Conservation (phyloP, 2,329 filamentous ascomycete genomes). For the Chlorencoelia australis region DNA sequence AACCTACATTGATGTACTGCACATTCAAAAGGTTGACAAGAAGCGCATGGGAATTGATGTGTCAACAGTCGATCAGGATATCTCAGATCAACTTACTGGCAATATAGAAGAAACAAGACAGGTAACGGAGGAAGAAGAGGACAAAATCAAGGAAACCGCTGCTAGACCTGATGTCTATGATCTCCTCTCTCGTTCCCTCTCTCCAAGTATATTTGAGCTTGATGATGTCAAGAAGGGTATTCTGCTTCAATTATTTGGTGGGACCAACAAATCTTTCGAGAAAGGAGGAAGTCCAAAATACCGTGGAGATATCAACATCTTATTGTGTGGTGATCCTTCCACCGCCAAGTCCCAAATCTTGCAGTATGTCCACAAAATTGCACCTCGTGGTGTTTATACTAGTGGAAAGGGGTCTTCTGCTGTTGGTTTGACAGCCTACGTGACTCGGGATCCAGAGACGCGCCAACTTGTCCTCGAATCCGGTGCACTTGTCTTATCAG, state of each 20-base stretch:
- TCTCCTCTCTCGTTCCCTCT: slow-evolving; percentile 77
- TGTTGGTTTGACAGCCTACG: slow-evolving; percentile 68
- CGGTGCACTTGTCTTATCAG: slow-evolving; percentile 62
- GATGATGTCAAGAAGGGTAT: slow-evolving; percentile 99
- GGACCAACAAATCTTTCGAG: slow-evolving; percentile 95
- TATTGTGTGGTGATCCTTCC: slow-evolving; percentile 93
- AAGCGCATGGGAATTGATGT: slow-evolving; percentile 86
- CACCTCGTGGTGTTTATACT: slow-evolving; percentile 74
- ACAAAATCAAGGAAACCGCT: slow-evolving; percentile 74
- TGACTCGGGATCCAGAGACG: slow-evolving; percentile 65
- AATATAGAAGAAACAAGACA: slow-evolving; percentile 77
- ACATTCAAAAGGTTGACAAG: slow-evolving; percentile 94
- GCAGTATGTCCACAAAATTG: slow-evolving; percentile 94
- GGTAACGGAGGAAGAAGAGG: slow-evolving; percentile 76
- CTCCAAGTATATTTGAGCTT: slow-evolving; percentile 94
- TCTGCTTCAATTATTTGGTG: slow-evolving; percentile 88
- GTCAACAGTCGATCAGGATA: slow-evolving; percentile 76
- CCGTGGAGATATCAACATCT: slow-evolving; percentile 91
- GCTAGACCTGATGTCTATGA: slow-evolving; percentile 84
- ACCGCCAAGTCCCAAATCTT: slow-evolving; percentile 94
- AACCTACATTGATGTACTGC: slow-evolving; percentile 90
- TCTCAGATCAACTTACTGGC: slow-evolving; percentile 46
- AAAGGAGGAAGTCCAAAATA: slow-evolving; percentile 95
- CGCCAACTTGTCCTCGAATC: slow-evolving; percentile 66
- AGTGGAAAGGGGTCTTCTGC: slow-evolving; percentile 68